Evolutionary conservation across 1,284 basidiomycete species (phyloP), one percentile per base, ranked within the genome.

Genomic region (Tilletia horrida): DNA sequence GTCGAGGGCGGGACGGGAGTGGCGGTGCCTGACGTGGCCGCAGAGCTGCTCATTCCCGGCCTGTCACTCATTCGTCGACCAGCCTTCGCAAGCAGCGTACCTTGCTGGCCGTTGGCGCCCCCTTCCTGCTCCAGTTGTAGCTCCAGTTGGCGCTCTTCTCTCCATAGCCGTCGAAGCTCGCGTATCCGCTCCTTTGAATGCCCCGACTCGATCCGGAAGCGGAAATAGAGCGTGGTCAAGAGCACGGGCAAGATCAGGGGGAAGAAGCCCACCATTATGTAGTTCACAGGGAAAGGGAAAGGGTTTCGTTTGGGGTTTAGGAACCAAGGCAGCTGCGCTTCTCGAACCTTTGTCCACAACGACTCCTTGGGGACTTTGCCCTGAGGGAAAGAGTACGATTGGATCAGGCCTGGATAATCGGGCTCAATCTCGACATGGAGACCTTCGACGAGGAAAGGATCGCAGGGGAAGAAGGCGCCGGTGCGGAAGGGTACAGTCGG

Each of bases 401-500:
- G 43, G 47, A 73, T 42, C 1, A 76, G 64, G 0, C 55, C 31
- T 0, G 69, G 66, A 63, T 71, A 64, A 29, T 67, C 48, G 0
- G 66, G 27, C 35, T 76, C 70, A 1, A 68, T 69, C 6, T 67
- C 47, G 23, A 62, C n/a, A 18, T 44, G 63, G 27, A 47, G 23
- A 6, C 62, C 67, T 14, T 62, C 61, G 4, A 69, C 61, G 6
- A 55, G 1, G 35, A 76, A 76, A 0, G 74, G 72, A 50, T 77
- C 77, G 64, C 70, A 62, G 6, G 57, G 29, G 13, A 72, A 69
- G 48, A 76, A 67, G 2, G 66, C 67, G 4, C 73, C 78, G 0
- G 78, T 76, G 0, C 76, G 73, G 43, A 74, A 77, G n/a, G 73
- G 67, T 0, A 80, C 78, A 3, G 78, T 80, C 1, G 74, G 55